A percentile compares a stretch with the other conserved stretches of the same genome.
phyloP scores from a whole-genome alignment of 768 basidiomycete genomes.

The Gelatoporia subvermispora region DNA sequence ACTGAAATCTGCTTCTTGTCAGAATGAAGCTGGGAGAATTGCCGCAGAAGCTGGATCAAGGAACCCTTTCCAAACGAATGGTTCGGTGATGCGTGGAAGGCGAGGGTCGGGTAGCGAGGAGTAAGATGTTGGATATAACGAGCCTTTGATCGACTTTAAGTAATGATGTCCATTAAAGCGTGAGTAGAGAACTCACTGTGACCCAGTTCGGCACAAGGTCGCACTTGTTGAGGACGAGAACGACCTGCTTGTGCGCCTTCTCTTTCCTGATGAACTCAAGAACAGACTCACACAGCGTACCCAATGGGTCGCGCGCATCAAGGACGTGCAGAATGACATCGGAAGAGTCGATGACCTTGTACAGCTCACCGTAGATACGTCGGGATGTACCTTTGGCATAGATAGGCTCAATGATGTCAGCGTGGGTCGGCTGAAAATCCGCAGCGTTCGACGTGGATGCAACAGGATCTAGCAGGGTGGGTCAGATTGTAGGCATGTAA shows the following conservation, averaged over 20 bases:
- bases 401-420: conserved; percentile 83
- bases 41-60: conserved; percentile 92
- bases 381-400: conserved; percentile 94
- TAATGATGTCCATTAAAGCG: neutral
- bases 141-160: conserved; percentile 52
- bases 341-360: conserved; percentile 99
- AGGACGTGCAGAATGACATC: conserved; percentile 94
- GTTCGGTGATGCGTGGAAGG: conserved; percentile 98
- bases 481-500: neutral
- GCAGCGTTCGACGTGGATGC: conserved; percentile 37
- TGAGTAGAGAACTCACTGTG: conserved; percentile 54
- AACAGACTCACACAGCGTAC: conserved; percentile 92
- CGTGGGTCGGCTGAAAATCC: conserved; percentile 55
- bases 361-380: conserved; percentile 95
- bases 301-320: conserved; percentile 92
- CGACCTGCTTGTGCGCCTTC: conserved; percentile 95
- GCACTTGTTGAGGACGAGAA: conserved; percentile 96
- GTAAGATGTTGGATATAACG: conserved; percentile 95
- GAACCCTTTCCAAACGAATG: conserved; percentile 99
- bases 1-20: conserved; percentile 99
- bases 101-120: conserved; percentile 91
- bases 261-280: conserved; percentile 93
- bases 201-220: conserved; percentile 99
- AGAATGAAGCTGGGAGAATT: conserved; percentile 94
- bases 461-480: conserved; percentile 34